These are phyloP conservation scores for Filobasidium uniguttulatum DNA, from an alignment of 1,284 basidiomycete species.

Conservation along the genomic window DNA sequence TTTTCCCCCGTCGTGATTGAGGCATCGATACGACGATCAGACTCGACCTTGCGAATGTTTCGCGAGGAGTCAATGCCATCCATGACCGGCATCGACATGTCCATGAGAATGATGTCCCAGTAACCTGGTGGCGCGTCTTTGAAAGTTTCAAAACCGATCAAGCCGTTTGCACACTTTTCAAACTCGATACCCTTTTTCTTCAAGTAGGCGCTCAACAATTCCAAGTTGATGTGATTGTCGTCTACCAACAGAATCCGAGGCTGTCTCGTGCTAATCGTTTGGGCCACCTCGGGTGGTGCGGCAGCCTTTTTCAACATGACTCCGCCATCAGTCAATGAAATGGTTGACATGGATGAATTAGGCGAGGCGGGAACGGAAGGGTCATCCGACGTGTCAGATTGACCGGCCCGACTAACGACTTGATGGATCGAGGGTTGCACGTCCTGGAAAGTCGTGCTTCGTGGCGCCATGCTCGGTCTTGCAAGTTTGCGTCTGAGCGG, in stretches of 20 bases:
- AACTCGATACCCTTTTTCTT: conserved; percentile 40
- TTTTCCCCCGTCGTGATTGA: conserved; percentile 10
- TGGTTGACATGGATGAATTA: conserved; percentile 35
- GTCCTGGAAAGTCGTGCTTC: conserved; percentile 29
- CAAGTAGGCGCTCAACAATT: conserved; percentile 60
- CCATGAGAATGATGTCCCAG: conserved; percentile 62
- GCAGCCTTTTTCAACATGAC: conserved; percentile 39
- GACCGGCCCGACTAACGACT: conserved; percentile 1
- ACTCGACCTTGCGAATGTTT: conserved; percentile 68
- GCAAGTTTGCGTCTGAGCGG: conserved; percentile 6
- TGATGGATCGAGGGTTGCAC: conserved; percentile 1
- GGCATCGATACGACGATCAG: conserved; percentile 35
- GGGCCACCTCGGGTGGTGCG: conserved; percentile 25
- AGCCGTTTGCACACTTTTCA: conserved; percentile 47
- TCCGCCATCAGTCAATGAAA: conserved; percentile 40
- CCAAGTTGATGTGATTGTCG: conserved; percentile 41
- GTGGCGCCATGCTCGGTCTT: conserved; percentile 28
- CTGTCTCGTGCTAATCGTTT: conserved; percentile 30
- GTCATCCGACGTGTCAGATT: conserved; percentile 3
- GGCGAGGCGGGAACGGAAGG: conserved; percentile 29
- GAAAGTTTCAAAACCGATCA: conserved; percentile 68
- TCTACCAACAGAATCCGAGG: conserved; percentile 65
- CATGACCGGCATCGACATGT: conserved; percentile 83
- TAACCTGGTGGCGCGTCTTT: conserved; percentile 46
- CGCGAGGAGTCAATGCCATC: conserved; percentile 75